A percentile compares a stretch with the other conserved stretches of the same genome.
Evolutionary conservation across 768 basidiomycete species (phyloP).

Genomic region (Termitomyces sp.): DNA sequence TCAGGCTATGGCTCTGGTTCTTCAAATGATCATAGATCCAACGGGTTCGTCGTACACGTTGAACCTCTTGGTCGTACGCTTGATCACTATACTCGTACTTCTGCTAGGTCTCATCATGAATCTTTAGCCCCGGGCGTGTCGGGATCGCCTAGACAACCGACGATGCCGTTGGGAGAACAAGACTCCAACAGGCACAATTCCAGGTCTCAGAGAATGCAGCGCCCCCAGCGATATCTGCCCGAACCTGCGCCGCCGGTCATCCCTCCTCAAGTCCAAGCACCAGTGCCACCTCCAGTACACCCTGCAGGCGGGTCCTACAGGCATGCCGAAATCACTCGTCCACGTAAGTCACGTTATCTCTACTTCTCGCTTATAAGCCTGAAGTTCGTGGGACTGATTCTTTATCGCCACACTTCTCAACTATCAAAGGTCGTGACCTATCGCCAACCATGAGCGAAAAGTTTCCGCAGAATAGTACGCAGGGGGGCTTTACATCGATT

Average conservation of each 20-base stretch:
- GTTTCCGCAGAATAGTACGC: slow-evolving; percentile 22
- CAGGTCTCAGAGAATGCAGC: background rate
- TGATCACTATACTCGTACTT: background rate
- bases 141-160: background rate
- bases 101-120: background rate
- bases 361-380: background rate
- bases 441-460: slow-evolving; percentile 13
- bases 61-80: slow-evolving; percentile 6
- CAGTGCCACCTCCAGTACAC: slow-evolving; percentile 7
- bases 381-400: slow-evolving; percentile 10
- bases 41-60: background rate
- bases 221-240: background rate
- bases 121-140: slow-evolving; percentile 6
- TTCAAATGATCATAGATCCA: background rate
- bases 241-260: background rate
- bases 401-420: slow-evolving; percentile 7
- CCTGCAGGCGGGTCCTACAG: slow-evolving; percentile 12
- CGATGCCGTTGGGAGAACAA: slow-evolving; percentile 12
- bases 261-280: background rate
- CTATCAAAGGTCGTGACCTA: slow-evolving; percentile 15
- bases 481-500: slow-evolving; percentile 15
- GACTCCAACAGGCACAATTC: slow-evolving; percentile 11
- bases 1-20: slow-evolving; percentile 1
- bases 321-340: slow-evolving; percentile 9
- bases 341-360: slow-evolving; percentile 15